Conservation (phyloP, 1,284 basidiomycete species). For the Sporisorium scitamineum region DNA sequence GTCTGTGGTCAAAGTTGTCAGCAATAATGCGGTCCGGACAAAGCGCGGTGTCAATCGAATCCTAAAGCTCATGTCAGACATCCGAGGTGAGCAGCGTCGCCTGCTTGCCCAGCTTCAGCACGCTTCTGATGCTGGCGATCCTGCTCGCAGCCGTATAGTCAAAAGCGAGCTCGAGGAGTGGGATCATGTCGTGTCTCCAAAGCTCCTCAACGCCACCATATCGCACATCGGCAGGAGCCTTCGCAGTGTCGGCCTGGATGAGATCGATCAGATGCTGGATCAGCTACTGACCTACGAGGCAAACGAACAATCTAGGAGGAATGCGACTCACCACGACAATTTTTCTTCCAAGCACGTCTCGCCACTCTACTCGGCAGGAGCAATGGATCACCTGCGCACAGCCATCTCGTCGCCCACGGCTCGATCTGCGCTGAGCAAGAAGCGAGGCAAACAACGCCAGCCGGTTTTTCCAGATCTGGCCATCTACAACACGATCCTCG, state of each 20-base stretch:
- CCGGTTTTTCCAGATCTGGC: conserved; percentile 34
- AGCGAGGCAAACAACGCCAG: conserved; percentile 3
- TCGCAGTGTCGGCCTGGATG: conserved; percentile 30
- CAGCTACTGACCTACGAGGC: conserved; percentile 37
- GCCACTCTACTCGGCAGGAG: not conserved
- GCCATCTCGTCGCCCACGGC: conserved; percentile 15
- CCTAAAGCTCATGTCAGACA: conserved; percentile 22
- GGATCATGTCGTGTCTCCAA: conserved; percentile 23
- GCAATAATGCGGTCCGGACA: conserved; percentile 20
- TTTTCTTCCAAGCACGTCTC: not conserved
- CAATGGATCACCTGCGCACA: conserved; percentile 7
- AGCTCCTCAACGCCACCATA: conserved; percentile 20
- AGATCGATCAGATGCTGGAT: conserved; percentile 31
- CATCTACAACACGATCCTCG: conserved; percentile 48
- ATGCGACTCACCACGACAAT: not conserved
- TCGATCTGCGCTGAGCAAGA: not conserved
- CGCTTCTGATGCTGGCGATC: not conserved
- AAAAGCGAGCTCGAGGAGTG: conserved; percentile 20
- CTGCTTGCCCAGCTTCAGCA: conserved; percentile 21
- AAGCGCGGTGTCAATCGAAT: conserved; percentile 26
- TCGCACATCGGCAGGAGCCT: conserved; percentile 29
- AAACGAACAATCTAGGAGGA: conserved; percentile 30
- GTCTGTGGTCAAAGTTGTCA: conserved; percentile 10
- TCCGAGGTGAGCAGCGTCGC: conserved; percentile 30
- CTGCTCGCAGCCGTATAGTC: not conserved